These are phyloP conservation scores for Mortierella sp. DNA, from an alignment of 371 early-diverging fungal species.

Conservation along the genomic window DNA sequence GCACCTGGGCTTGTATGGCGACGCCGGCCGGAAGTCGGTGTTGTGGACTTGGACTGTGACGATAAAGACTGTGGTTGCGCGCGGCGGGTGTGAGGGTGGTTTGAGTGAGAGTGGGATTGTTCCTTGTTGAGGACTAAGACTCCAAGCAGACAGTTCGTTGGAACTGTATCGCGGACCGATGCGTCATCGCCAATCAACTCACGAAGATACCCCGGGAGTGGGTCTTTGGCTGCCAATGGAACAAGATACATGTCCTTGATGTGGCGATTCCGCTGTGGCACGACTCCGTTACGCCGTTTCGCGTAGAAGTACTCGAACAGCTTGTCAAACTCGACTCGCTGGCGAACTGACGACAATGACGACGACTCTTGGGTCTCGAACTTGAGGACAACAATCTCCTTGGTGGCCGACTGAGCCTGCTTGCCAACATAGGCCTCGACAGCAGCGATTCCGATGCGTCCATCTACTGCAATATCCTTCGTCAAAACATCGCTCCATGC, in stretches of 20 bases:
- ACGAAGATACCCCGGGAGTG: conserved; percentile 67
- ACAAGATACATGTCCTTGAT: conserved; percentile 85
- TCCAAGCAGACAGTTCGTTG: conserved; percentile 62
- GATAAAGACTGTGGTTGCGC: conserved; percentile 28
- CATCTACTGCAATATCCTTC: conserved; percentile 73
- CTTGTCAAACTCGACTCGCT: conserved; percentile 55
- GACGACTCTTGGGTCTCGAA: conserved; percentile 54
- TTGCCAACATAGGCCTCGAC: conserved; percentile 72
- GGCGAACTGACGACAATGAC: conserved; percentile 13
- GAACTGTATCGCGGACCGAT: conserved; percentile 51
- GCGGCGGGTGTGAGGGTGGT: conserved; percentile 21
- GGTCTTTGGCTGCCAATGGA: conserved; percentile 65
- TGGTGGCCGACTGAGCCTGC: conserved; percentile 65
- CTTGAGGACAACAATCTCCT: conserved; percentile 74
- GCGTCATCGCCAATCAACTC: conserved; percentile 38
- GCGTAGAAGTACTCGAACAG: conserved; percentile 73
- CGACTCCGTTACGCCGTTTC: conserved; percentile 76
- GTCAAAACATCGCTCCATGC: conserved; percentile 76
- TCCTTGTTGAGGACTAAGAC: conserved; percentile 66
- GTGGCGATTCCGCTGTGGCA: conserved; percentile 72
- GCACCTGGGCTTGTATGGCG: conserved; percentile 12
- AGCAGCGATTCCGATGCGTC: conserved; percentile 70
- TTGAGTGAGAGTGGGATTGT: conserved; percentile 24
- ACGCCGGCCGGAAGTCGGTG: conserved; percentile 16
- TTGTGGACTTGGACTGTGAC: conserved; percentile 17